A percentile compares a stretch with the other conserved stretches of the same genome.
Conservation (phyloP, 805 yeast genomes). For the Scheffersomyces amazonensis region DNA sequence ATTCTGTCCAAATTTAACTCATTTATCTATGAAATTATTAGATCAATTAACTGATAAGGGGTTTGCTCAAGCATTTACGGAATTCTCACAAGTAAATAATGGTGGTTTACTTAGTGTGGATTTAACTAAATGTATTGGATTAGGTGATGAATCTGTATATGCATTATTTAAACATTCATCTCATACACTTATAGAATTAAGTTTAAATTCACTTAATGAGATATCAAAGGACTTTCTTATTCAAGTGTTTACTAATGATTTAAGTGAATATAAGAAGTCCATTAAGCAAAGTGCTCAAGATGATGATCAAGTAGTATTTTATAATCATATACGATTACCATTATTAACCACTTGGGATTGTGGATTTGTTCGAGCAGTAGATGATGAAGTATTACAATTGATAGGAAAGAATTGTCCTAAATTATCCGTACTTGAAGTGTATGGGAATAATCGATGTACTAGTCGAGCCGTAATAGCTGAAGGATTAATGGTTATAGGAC, state of each 20-base stretch:
- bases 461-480: slow-evolving; percentile 48
- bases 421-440: slow-evolving; percentile 69
- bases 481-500: slow-evolving; percentile 65
- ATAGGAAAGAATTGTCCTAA: slow-evolving; percentile 60
- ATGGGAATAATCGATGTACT: slow-evolving; percentile 73
- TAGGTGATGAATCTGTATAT: slow-evolving; percentile 62
- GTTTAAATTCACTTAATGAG: slow-evolving; percentile 67
- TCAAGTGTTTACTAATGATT: slow-evolving; percentile 39
- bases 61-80: slow-evolving; percentile 52
- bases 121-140: slow-evolving; percentile 60
- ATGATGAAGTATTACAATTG: slow-evolving; percentile 61
- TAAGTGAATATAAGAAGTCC: slow-evolving; percentile 10
- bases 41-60: slow-evolving; percentile 73
- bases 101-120: slow-evolving; percentile 61
- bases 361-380: slow-evolving; percentile 77
- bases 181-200: slow-evolving; percentile 63
- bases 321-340: slow-evolving; percentile 38
- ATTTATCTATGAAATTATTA: slow-evolving; percentile 55
- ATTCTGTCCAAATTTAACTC: slow-evolving; percentile 55
- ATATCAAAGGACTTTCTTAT: slow-evolving; percentile 52
- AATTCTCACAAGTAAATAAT: slow-evolving; percentile 46
- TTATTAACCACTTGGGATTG: slow-evolving; percentile 65
- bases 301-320: slow-evolving; percentile 10
- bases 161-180: slow-evolving; percentile 63
- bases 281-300: slow-evolving; percentile 6